Percentiles rank a stretch among this genome's conserved stretches.
Evolutionary conservation across 2,329 filamentous ascomycete species (phyloP).

Genomic region (Cladosporium sp.): DNA sequence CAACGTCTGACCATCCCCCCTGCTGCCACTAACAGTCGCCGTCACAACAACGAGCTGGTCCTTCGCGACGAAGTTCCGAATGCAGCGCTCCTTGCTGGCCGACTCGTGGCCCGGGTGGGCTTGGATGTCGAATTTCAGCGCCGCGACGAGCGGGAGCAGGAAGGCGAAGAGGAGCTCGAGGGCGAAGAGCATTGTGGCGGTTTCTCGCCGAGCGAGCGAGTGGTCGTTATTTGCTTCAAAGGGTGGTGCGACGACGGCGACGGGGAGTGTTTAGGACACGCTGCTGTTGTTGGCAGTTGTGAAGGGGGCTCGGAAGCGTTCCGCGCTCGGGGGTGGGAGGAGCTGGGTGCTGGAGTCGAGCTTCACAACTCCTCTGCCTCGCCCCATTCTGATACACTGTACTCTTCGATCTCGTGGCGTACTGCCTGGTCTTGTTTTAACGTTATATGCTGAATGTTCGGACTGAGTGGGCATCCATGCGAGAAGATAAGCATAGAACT

Average conservation of each 20-base stretch:
- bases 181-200: slow-evolving; percentile 11
- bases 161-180: slow-evolving; percentile 34
- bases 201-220: not conserved
- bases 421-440: too few species aligned
- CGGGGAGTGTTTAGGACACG: slow-evolving; percentile 1
- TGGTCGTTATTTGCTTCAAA: not conserved
- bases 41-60: slow-evolving; percentile 95
- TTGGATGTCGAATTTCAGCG: slow-evolving; percentile 89
- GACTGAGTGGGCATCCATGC: too few species aligned
- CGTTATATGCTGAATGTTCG: too few species aligned
- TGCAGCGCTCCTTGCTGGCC: slow-evolving; percentile 71
- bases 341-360: not conserved
- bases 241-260: not conserved
- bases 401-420: too few species aligned
- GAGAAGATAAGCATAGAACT: too few species aligned
- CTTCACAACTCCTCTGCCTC: not conserved
- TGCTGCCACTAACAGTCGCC: slow-evolving; percentile 74
- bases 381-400: too few species aligned
- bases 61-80: slow-evolving; percentile 89
- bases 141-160: slow-evolving; percentile 43
- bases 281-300: not conserved
- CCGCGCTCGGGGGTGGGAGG: not conserved
- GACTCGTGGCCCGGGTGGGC: slow-evolving; percentile 60
- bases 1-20: slow-evolving; percentile 85
- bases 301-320: slow-evolving; percentile 1